Evolutionary conservation across 2,329 filamentous ascomycete genomes (phyloP), one percentile per base, ranked within the genome.

Genomic region (Neofusicoccum umdonicola): DNA sequence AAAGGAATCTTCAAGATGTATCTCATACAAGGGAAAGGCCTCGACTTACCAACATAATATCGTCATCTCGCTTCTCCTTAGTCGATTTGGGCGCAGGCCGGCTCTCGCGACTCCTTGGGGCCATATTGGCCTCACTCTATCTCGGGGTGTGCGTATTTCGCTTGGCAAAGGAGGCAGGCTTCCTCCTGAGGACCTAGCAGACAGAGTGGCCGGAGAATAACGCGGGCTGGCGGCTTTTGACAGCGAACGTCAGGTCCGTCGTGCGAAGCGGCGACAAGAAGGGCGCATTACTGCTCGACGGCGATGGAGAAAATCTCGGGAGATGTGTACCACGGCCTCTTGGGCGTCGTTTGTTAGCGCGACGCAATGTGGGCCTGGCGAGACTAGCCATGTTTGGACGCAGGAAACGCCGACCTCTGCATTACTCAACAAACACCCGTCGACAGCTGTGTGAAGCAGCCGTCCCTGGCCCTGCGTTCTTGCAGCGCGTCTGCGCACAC

Each of bases 41-140:
- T 50, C n/a, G 35, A 60, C 37, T 58, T 17, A 64, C 63, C 63
- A 60, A 73, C 75, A 77, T 77, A 66, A 78, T 74, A 51, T 73
- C 71, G 48, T 73, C 74, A 66, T 78, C 76, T 47, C 71, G 58
- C 48, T 68, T 68, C 34, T 62, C 62, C 15, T 52, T 58, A 15
- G 60, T 56, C 44, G 66, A 61, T 52, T 67, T 63, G 27, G 63
- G 62, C 66, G 62, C 54, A 22, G 62, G 60, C 19, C 47, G 63
- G 42, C 52, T 39, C 42, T 39, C 41, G 52, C 34, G 34, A 34
- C 22, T 45, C 19, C 19, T 22, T 34, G 13, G 45, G 48, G 61
- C 15, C 61, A 63, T 63, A 19, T 17, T 47, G 42, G 44, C 57
- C 15, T 15, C 54, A 45, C 34, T 45, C 54, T 44, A 45, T 22